Percentiles rank a stretch among this genome's conserved stretches.
phyloP scores from a whole-genome alignment of 495 filamentous ascomycete species.

The Patellaria atrata region DNA sequence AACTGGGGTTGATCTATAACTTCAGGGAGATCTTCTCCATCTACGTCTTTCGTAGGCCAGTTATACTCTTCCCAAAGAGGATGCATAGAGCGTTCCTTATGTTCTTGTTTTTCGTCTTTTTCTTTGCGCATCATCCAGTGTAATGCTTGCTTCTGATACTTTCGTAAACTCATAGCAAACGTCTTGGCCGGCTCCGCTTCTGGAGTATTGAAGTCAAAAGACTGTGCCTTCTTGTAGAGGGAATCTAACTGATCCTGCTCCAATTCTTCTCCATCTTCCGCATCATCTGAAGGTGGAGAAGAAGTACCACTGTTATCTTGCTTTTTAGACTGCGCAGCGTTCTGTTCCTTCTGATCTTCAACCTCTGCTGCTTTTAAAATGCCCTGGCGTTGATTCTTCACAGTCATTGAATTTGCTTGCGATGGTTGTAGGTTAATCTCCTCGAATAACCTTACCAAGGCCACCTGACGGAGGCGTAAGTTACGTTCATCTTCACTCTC shows the following conservation, averaged over 20 bases:
- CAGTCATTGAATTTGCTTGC: conserved; percentile 55
- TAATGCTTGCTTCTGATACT: conserved; percentile 89
- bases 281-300: conserved; percentile 43
- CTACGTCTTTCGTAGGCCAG: conserved; percentile 80
- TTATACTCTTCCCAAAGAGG: conserved; percentile 92
- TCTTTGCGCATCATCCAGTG: conserved; percentile 96
- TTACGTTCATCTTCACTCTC: conserved; percentile 77
- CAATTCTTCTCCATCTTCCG: conserved; percentile 80
- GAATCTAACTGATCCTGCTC: conserved; percentile 92
- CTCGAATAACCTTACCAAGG: conserved; percentile 74
- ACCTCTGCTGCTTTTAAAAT: conserved; percentile 76
- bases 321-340: no score
- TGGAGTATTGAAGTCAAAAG: conserved; percentile 88
- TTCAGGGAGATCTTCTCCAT: conserved; percentile 55
- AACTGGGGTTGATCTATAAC: conserved; percentile 55
- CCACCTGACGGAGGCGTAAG: conserved; percentile 73
- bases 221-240: conserved; percentile 90
- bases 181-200: conserved; percentile 65
- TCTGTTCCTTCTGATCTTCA: conserved; percentile 63
- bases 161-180: conserved; percentile 71
- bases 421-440: conserved; percentile 73
- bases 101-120: conserved; percentile 50
- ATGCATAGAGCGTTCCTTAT: conserved; percentile 69
- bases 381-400: conserved; percentile 64
- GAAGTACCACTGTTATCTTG: conserved; percentile 26